Evolutionary conservation across 768 basidiomycete genomes (phyloP), one percentile per base, ranked within the genome.

Genomic region (Crepidotus variabilis): DNA sequence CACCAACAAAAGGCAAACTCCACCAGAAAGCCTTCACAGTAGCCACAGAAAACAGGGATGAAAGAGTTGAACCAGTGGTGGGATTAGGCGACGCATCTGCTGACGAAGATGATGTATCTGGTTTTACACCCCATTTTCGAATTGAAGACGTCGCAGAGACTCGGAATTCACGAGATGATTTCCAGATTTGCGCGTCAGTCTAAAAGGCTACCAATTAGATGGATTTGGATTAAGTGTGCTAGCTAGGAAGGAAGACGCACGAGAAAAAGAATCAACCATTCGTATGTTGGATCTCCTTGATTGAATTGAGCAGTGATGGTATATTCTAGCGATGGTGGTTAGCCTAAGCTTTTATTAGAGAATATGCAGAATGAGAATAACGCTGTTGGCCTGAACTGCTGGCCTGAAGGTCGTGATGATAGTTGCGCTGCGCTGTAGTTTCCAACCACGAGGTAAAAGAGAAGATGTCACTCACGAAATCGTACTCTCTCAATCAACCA

Each of bases 101-200:
- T 3, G 39, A 52, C 28, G 65, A 53, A 22, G 55, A 51, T 13
- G 55, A 51, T 28, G 28, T 8, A 28, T 57, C 64, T 9, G 72
- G 59, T 13, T 70, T 61, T 13, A 78, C 68, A 20, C 69, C 69
- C 71, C 75, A 78, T 61, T 74, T 73, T 2, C 76, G 66, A 18
- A 67, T 59, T 4, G 76, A 75, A n/a, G 67, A 74, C 23, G 71
- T 71, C 0, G 77, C 67, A 16, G 66, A 67, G 43, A 79, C 77
- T n/a, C 67, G 67, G 55, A 79, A 77, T 24, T 78, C 71, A 21
- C 72, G 67, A 13, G 77, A 69, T 0, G 66, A 61, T 16, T 65
- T 68, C 78, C 78, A 80, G 6, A 78, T 71, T 34, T 75, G 67
- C 51, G 77, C 70, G 34, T 76, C 70, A 1, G 75, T 77, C 78